Evolutionary conservation across 148 eudicot genomes (phyloP).

Genomic region (Rhododendron ovatum): DNA sequence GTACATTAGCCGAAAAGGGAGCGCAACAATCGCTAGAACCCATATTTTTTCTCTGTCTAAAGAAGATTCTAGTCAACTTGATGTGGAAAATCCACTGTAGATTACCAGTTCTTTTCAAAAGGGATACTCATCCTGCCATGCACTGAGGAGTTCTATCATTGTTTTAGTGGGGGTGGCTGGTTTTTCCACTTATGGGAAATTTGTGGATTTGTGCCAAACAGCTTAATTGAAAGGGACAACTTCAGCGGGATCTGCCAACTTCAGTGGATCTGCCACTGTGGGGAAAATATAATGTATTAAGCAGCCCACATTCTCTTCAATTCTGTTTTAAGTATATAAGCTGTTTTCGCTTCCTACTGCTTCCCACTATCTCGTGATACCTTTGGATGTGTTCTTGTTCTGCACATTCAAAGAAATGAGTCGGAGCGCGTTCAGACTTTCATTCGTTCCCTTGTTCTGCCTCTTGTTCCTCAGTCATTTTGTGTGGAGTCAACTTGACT

Average conservation of each 20-base stretch:
- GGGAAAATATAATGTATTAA: background rate
- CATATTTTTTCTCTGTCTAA: background rate
- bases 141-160: background rate
- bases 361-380: background rate
- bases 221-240: slow-evolving; percentile 19
- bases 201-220: slow-evolving; percentile 22
- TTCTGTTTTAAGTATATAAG: slow-evolving; percentile 6
- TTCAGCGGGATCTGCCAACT: slow-evolving; percentile 24
- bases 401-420: slow-evolving; percentile 11
- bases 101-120: background rate
- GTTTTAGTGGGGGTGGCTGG: slow-evolving; percentile 11
- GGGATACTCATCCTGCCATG: slow-evolving; percentile 7
- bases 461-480: slow-evolving; percentile 30
- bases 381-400: slow-evolving; percentile 2
- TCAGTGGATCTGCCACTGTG: slow-evolving; percentile 27
- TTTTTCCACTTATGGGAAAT: background rate
- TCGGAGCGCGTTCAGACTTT: background rate
- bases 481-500: slow-evolving; percentile 51
- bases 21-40: background rate
- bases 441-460: slow-evolving; percentile 19
- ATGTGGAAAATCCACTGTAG: background rate
- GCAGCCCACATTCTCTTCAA: background rate
- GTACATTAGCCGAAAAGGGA: slow-evolving; percentile 1
- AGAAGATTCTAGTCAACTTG: background rate
- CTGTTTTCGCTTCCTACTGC: background rate